Conservation (phyloP, 345 rosid species). For the Eucalyptus regnans region DNA sequence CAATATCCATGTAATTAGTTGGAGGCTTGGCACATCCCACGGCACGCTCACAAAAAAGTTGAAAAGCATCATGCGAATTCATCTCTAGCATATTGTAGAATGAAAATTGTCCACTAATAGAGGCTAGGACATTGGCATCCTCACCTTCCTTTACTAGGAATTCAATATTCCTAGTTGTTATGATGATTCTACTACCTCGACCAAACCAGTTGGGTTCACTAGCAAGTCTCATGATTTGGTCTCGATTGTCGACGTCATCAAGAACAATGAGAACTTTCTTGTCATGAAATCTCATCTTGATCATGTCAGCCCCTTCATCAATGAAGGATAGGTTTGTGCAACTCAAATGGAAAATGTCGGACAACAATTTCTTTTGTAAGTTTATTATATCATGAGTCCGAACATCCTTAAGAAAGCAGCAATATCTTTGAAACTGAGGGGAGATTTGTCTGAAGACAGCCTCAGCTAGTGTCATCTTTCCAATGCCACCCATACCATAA, state of each 20-base stretch:
- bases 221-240: not conserved
- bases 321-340: not conserved
- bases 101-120: not conserved
- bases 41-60: not conserved
- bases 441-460: too few species aligned
- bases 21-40: not conserved
- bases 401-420: too few species aligned
- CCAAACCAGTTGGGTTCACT: not conserved
- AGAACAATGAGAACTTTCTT: not conserved
- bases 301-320: not conserved
- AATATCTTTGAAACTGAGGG: too few species aligned
- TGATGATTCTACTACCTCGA: not conserved
- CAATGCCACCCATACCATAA: too few species aligned
- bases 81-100: not conserved
- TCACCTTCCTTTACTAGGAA: not conserved
- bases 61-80: not conserved
- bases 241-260: rapidly evolving
- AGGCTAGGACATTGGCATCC: not conserved
- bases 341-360: rapidly evolving
- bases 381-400: not conserved
- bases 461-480: too few species aligned
- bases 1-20: rapidly evolving
- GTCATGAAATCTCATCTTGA: not conserved
- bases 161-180: not conserved
- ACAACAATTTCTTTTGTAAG: not conserved